These are phyloP conservation scores for Fonsecaea multimorphosa DNA, from an alignment of 2,329 filamentous ascomycete species.

Conservation along the genomic window DNA sequence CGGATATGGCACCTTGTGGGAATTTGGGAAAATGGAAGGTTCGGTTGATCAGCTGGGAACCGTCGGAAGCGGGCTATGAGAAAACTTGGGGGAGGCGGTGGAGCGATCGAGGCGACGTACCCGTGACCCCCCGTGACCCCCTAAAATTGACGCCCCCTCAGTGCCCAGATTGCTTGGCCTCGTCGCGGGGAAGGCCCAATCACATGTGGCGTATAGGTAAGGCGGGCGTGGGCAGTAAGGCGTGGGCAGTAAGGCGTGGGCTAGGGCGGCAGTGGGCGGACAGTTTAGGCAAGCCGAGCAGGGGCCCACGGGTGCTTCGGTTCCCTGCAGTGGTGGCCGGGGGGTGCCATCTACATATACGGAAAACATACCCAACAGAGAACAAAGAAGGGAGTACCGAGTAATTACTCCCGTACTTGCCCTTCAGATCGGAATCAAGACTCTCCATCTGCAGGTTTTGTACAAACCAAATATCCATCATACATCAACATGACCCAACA, in stretches of 20 bases:
- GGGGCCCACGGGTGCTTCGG: too few species aligned
- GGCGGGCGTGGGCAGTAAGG: too few species aligned
- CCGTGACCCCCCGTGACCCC: background rate
- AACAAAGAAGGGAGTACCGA: too few species aligned
- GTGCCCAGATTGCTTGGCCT: background rate
- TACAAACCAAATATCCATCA: background rate
- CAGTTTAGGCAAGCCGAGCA: background rate
- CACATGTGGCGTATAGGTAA: background rate
- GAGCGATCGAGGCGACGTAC: background rate
- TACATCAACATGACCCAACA: slow-evolving; percentile 1
- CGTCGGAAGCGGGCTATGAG: slow-evolving; percentile 33
- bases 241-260: too few species aligned
- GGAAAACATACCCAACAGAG: too few species aligned
- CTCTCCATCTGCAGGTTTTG: background rate
- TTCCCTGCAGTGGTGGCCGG: too few species aligned
- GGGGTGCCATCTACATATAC: too few species aligned
- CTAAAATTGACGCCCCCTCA: background rate
- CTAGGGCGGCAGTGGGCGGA: too few species aligned
- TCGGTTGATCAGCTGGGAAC: slow-evolving; percentile 17
- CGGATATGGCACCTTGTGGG: slow-evolving; percentile 34
- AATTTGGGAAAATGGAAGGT: slow-evolving; percentile 17
- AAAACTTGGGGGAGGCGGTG: slow-evolving; percentile 15
- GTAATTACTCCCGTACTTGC: background rate
- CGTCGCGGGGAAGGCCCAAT: slow-evolving; percentile 13
- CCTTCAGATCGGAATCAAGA: background rate